A percentile compares a stretch with the other conserved stretches of the same genome.
These are phyloP conservation scores for Penicillium palitans DNA, from an alignment of 2,329 filamentous ascomycete species.

Conservation along the genomic window DNA sequence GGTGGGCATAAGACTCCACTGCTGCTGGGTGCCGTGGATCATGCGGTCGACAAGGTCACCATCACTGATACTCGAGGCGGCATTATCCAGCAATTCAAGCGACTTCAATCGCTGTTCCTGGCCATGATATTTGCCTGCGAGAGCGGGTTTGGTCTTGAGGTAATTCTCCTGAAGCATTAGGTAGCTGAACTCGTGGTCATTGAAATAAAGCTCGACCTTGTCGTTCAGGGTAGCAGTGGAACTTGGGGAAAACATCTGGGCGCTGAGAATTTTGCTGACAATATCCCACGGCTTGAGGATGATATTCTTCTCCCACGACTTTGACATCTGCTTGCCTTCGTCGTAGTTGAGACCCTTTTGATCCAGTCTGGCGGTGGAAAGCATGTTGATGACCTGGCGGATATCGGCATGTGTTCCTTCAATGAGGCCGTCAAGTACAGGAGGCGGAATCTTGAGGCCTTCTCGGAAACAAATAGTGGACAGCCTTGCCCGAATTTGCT, in stretches of 20 bases:
- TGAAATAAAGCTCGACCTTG: constrained; percentile 98
- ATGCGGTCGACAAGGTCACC: constrained; percentile 94
- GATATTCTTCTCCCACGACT: constrained; percentile 97
- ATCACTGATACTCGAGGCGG: constrained; percentile 94
- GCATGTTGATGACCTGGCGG: constrained; percentile 97
- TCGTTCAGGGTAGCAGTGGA: constrained; percentile 91
- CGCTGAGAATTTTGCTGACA: constrained; percentile 83
- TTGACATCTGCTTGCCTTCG: constrained; percentile 88
- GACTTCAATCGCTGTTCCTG: constrained; percentile 74
- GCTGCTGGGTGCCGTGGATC: constrained; percentile 97
- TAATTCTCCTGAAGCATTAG: constrained; percentile 99
- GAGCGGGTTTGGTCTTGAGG: constrained; percentile 74
- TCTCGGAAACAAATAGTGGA: constrained; percentile 95
- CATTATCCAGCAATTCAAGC: constrained; percentile 82
- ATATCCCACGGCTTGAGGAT: constrained; percentile 98
- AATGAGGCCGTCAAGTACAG: constrained; percentile 88
- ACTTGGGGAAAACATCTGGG: constrained; percentile 78
- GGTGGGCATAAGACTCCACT: constrained; percentile 97
- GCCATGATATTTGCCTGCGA: constrained; percentile 61
- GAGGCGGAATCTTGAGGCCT: constrained; percentile 77
- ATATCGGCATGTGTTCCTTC: constrained; percentile 96
- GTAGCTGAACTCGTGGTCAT: constrained; percentile 96
- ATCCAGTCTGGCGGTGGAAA: constrained; percentile 89
- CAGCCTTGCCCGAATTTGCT: constrained; percentile 86
- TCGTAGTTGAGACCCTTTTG: constrained; percentile 77